Percentiles rank a stretch among this genome's conserved stretches.
phyloP scores from a whole-genome alignment of 768 basidiomycete genomes.

The Collybiopsis confluens region DNA sequence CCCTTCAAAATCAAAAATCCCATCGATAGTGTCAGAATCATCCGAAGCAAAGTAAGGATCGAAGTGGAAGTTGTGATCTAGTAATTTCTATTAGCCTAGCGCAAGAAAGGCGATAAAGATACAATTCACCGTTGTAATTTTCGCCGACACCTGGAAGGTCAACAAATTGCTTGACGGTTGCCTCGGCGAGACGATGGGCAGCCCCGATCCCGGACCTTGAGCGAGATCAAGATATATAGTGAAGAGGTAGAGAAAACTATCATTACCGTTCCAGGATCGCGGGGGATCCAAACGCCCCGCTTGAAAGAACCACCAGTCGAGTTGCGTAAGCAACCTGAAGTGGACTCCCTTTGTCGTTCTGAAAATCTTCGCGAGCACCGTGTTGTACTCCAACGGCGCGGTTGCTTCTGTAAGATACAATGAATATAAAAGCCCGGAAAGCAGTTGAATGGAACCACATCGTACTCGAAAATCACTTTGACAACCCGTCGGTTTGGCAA shows the following conservation, averaged over 20 bases:
- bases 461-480: slow-evolving; percentile 25
- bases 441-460: neutral
- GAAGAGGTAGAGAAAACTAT: neutral
- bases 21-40: slow-evolving; percentile 29
- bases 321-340: slow-evolving; percentile 18
- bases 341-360: slow-evolving; percentile 17
- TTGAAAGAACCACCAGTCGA: slow-evolving; percentile 24
- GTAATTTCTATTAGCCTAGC: slow-evolving; percentile 15
- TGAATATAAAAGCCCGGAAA: neutral
- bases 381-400: slow-evolving; percentile 26
- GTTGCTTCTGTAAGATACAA: slow-evolving; percentile 8
- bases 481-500: slow-evolving; percentile 19
- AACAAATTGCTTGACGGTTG: slow-evolving; percentile 33
- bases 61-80: slow-evolving; percentile 20
- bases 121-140: slow-evolving; percentile 29
- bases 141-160: slow-evolving; percentile 54
- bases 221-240: neutral
- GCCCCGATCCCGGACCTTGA: slow-evolving; percentile 47
- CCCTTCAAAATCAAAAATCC: slow-evolving; percentile 23
- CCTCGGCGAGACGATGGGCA: slow-evolving; percentile 25
- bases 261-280: slow-evolving; percentile 26
- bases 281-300: slow-evolving; percentile 29
- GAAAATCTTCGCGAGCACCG: slow-evolving; percentile 16
- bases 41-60: slow-evolving; percentile 23
- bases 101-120: neutral